These are phyloP conservation scores for Pseudocercospora macadamiae DNA, from an alignment of 2,329 filamentous ascomycete genomes.

Conservation along the genomic window DNA sequence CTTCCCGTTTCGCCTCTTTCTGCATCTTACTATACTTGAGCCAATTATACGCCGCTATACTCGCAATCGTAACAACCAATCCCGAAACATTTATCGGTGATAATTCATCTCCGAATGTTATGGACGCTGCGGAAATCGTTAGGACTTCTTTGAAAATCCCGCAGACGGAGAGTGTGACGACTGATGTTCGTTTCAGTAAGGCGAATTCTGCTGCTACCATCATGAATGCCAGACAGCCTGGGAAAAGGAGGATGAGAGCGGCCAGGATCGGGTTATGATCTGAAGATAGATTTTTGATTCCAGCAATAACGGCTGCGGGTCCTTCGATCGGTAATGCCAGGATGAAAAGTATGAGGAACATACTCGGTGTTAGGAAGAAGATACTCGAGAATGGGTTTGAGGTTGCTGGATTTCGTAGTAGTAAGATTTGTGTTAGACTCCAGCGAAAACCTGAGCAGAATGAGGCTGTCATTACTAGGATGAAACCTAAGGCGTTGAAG, in stretches of 20 bases:
- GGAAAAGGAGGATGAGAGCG: conserved; percentile 79
- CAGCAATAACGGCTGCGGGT: conserved; percentile 66
- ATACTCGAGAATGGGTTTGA: conserved; percentile 96
- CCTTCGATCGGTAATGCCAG: conserved; percentile 89
- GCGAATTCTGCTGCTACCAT: conserved; percentile 98
- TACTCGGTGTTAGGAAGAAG: conserved; percentile 95
- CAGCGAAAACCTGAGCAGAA: conserved; percentile 97
- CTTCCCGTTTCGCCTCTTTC: conserved; percentile 64
- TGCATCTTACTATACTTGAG: conserved; percentile 93
- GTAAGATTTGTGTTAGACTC: conserved; percentile 96
- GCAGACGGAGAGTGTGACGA: conserved; percentile 93
- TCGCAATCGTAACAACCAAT: conserved; percentile 78
- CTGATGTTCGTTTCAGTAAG: conserved; percentile 88
- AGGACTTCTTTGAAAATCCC: conserved; percentile 99
- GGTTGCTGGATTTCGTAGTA: conserved; percentile 90
- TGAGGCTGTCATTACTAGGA: conserved; percentile 88
- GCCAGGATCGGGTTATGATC: conserved; percentile 70
- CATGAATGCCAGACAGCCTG: conserved; percentile 85
- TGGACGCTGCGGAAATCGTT: conserved; percentile 84
- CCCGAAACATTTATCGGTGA: conserved; percentile 87
- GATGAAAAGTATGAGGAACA: conserved; percentile 81
- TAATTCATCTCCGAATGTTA: conserved; percentile 86
- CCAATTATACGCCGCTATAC: conserved; percentile 90
- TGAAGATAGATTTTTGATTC: conserved; percentile 64
- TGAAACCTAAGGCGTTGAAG: conserved; percentile 83